Evolutionary conservation across 495 filamentous ascomycete species (phyloP).

Genomic region (Neurospora discreta): DNA sequence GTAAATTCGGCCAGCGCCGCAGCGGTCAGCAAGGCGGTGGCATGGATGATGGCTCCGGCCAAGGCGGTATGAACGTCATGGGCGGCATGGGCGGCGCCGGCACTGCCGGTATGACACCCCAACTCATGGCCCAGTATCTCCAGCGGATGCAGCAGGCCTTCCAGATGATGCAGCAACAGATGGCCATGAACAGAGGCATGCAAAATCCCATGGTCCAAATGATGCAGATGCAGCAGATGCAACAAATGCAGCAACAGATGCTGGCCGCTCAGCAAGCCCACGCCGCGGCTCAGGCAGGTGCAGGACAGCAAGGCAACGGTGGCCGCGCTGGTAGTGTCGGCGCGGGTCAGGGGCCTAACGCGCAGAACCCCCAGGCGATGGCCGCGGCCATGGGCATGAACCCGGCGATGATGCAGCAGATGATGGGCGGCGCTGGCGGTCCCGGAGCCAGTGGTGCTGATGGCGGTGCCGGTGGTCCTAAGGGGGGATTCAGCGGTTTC

Average conservation of each 20-base stretch:
- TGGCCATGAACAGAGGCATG: slow-evolving; percentile 53
- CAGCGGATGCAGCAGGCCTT: slow-evolving; percentile 97
- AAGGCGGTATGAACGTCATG: slow-evolving; percentile 1
- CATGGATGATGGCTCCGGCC: slow-evolving; percentile 1
- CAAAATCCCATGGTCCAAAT: slow-evolving; percentile 54
- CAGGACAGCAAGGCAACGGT: slow-evolving; percentile 11
- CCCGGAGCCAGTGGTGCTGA: slow-evolving; percentile 20
- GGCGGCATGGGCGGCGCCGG: slow-evolving; percentile 23
- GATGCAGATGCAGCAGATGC: slow-evolving; percentile 67
- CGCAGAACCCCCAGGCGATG: slow-evolving; percentile 27
- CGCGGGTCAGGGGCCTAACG: background rate
- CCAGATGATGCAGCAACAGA: slow-evolving; percentile 79
- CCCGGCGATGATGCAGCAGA: slow-evolving; percentile 74
- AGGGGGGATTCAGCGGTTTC: slow-evolving; percentile 28
- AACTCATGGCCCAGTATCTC: slow-evolving; percentile 97
- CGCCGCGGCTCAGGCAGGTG: slow-evolving; percentile 20
- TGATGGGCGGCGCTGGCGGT: slow-evolving; percentile 48
- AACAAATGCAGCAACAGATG: slow-evolving; percentile 71
- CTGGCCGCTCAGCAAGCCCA: slow-evolving; percentile 12
- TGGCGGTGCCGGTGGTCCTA: slow-evolving; percentile 21
- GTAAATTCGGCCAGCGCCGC: slow-evolving; percentile 32
- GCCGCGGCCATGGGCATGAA: slow-evolving; percentile 49
- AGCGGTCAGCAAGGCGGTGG: slow-evolving; percentile 18
- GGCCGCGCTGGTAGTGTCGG: slow-evolving; percentile 25
- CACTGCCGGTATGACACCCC: slow-evolving; percentile 70